Evolutionary conservation across 2,329 filamentous ascomycete genomes (phyloP), one percentile per base, ranked within the genome.

Genomic region (Clonostachys rhizophaga): DNA sequence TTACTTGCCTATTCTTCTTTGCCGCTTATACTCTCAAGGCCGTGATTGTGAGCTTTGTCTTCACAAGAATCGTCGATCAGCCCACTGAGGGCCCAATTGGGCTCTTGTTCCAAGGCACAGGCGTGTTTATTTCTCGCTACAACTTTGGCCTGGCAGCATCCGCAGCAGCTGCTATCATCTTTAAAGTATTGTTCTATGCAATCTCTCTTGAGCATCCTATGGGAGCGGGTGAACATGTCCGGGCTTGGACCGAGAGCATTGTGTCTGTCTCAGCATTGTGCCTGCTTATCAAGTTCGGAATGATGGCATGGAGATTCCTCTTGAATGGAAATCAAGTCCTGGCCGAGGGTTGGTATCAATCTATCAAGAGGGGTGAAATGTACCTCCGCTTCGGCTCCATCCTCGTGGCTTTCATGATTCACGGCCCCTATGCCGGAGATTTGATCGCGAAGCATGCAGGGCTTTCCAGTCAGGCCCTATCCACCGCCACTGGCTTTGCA

Each of bases 1-100:
- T 45, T 3, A 45, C 54, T 6, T 50, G 50, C 6, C 44, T 58
- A 4, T 42, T 55, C 34, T 49, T 58, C 34, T 60, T 57, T 39
- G 55, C 50, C 9, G 47, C 46, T 3, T 60, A 60, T 41, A 58
- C 50, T 1, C 43, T 52, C 5, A 46, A 50, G 3, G 45, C 34
- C 12, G 50, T 51, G 0, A 47, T 49, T 6, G 44, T 44, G 13
- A 58, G 58, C 20, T 40, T 60, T 36, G 48, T 40, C 8, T 54
- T 55, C 40, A 35, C 58, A 1, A 45, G 43, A 4, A 34, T 58
- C 7, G 37, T 58, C 18, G 50, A 36, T 12, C 13, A 46, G 17
- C 17, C 35, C 13, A 16, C 17, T 35, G 12, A 36, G 44, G 34
- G 24, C 14, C 36, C 12, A 18, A n/a, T n/a, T n/a, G 36, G 12